Percentiles rank a stretch among this genome's conserved stretches.
phyloP scores from a whole-genome alignment of 2,329 filamentous ascomycete species.

The Cladosporium sp. region DNA sequence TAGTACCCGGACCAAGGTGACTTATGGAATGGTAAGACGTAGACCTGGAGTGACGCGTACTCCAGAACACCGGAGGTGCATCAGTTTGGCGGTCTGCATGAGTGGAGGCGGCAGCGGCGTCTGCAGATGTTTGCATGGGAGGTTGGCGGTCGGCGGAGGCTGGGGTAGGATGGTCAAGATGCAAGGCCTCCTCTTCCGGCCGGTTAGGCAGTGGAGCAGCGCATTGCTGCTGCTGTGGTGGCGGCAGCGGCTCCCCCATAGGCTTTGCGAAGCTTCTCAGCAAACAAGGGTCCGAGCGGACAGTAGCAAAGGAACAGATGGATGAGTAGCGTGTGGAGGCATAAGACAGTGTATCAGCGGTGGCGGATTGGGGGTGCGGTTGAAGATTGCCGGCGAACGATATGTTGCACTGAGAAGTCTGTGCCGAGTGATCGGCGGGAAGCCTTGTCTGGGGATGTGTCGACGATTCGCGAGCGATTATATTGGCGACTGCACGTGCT shows the following conservation, averaged over 20 bases:
- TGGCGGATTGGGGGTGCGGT: conserved; percentile 1
- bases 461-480: not conserved
- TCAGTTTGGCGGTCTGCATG: conserved; percentile 10
- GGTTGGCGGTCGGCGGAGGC: not conserved
- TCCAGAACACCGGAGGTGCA: conserved; percentile 50
- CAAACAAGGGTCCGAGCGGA: conserved; percentile 3
- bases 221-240: conserved; percentile 18
- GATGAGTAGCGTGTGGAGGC: conserved; percentile 13
- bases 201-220: conserved; percentile 12
- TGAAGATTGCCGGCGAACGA: conserved; percentile 9
- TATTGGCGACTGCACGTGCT: conserved; percentile 2
- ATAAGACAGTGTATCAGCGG: conserved; percentile 7
- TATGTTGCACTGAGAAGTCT: conserved; percentile 6
- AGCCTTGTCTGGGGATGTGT: conserved; percentile 7
- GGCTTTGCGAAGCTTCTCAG: conserved; percentile 11
- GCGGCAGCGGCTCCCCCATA: conserved; percentile 17
- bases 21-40: conserved; percentile 39
- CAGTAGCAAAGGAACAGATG: not conserved
- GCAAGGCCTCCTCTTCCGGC: conserved; percentile 9
- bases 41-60: conserved; percentile 38
- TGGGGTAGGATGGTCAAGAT: not conserved
- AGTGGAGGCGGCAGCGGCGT: not conserved
- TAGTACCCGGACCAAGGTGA: conserved; percentile 44
- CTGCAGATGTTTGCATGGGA: conserved; percentile 6
- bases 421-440: conserved; percentile 1